Evolutionary conservation across 805 yeast genomes (phyloP).

Genomic region (Lipomyces starkeyi): DNA sequence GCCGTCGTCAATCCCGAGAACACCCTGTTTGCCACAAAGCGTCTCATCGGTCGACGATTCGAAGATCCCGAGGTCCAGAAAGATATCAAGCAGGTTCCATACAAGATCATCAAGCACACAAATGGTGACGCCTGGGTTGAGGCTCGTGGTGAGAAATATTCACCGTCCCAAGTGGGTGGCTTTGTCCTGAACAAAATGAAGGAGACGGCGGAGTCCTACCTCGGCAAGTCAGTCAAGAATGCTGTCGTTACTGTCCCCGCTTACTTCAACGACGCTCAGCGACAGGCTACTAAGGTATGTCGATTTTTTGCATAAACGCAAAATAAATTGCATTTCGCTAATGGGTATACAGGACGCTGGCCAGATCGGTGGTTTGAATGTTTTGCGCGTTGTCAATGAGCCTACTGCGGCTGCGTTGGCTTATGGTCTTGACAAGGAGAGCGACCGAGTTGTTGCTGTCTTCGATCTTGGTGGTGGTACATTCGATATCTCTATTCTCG

Average conservation of each 20-base stretch:
- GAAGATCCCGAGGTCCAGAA: conserved; percentile 89
- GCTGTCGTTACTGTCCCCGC: conserved; percentile 94
- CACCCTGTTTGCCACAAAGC: conserved; percentile 92
- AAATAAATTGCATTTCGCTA: too few species aligned
- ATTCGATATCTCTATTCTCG: conserved; percentile 93
- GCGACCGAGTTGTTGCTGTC: conserved; percentile 84
- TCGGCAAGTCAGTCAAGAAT: conserved; percentile 84
- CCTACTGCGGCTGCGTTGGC: conserved; percentile 95
- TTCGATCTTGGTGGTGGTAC: conserved; percentile 99
- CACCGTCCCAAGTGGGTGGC: conserved; percentile 96
- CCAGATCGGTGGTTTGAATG: conserved; percentile 93
- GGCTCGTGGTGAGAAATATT: conserved; percentile 84
- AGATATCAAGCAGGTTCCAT: conserved; percentile 86
- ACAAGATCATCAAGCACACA: conserved; percentile 84
- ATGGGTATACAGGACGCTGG: conserved; percentile 71
- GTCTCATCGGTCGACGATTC: conserved; percentile 92
- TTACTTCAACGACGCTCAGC: conserved; percentile 87
- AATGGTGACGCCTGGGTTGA: conserved; percentile 98
- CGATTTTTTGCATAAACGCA: background rate
- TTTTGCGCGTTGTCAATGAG: conserved; percentile 86
- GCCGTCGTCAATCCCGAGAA: conserved; percentile 93
- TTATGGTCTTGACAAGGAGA: conserved; percentile 85
- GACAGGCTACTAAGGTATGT: conserved; percentile 81
- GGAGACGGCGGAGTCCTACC: conserved; percentile 94
- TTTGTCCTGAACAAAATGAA: conserved; percentile 94